Base-by-base conservation (phyloP, 306 rosid species). In the Senna tora region DNA sequence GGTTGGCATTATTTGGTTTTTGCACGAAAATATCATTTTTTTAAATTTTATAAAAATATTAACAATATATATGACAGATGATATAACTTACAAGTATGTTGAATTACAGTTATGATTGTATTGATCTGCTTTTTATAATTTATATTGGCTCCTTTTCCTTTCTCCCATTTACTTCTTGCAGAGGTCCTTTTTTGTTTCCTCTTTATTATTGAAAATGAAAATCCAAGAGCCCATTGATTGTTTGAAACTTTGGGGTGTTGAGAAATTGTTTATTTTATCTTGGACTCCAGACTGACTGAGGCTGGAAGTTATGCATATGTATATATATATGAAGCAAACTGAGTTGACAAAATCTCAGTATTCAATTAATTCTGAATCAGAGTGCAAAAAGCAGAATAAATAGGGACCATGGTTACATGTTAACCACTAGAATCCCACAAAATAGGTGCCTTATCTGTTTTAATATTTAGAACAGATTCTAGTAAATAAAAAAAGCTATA, bases 1-100 rank as follows among this genome's bases (percentile, higher is more conserved):
- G 30, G 30, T 25, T 25, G 30, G 49, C 17, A 9, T 69, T 62
- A 52, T 69, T 45, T 45, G 49, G 46, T 65, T 72, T 74, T 63
- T 53, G 3, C 56, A 28, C 63, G 51, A 33, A 50, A 38, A 51
- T 65, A 30, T 65, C 75, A 69, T 49, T 53, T 38, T 19, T 54
- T 34, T 25, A 25, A 25, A 67, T 61, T 67, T 57, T 49, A 65
- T 49, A 64, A 17, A 15, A 58, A 75, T 55, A 36, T 47, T 16
- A 30, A 32, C 61, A 65, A 63, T 49, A 41, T 17, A 47, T 49
- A 41, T 17, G 49, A 17, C 47, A 49, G 61, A 22, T 65, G 52
- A 57, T 33, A 13, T 25, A 25, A 25, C 3, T 25, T 25, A 25
- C 19, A 30, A 25, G 58, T 36, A 45, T 67, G 59, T 20, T 5